Percentiles rank a stretch among this genome's conserved stretches.
Conservation (phyloP, 371 early-diverging fungal genomes). For the Lichtheimia ramosa region DNA sequence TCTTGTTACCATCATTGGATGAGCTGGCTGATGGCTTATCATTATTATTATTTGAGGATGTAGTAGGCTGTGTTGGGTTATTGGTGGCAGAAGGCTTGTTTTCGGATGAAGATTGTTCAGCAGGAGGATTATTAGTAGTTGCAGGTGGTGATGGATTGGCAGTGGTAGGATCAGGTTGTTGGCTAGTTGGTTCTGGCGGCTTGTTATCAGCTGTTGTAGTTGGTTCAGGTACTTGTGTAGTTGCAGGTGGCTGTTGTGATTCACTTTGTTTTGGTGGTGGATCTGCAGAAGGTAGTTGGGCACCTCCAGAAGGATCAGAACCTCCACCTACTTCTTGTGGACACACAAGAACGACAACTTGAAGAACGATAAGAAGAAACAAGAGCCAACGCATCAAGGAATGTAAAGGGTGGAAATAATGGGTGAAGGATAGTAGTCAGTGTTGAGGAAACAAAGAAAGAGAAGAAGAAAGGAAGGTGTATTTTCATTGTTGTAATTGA, state of each 20-base stretch:
- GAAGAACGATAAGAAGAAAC: slow-evolving; percentile 1
- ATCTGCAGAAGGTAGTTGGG: not conserved
- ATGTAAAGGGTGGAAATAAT: slow-evolving; percentile 2
- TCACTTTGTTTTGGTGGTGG: not conserved
- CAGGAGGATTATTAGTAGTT: not conserved
- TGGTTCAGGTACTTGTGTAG: slow-evolving; percentile 3
- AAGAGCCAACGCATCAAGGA: slow-evolving; percentile 1
- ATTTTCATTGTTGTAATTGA: slow-evolving; percentile 4
- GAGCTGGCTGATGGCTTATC: not conserved
- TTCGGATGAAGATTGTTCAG: slow-evolving; percentile 1
- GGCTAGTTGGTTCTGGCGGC: not conserved
- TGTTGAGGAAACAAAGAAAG: slow-evolving; percentile 6
- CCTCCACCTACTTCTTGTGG: slow-evolving; percentile 3
- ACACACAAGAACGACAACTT: not conserved
- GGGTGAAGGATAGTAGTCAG: slow-evolving; percentile 1
- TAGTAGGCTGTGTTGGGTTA: not conserved
- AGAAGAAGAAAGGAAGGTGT: slow-evolving; percentile 5
- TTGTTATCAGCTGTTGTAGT: slow-evolving; percentile 2
- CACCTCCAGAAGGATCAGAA: not conserved
- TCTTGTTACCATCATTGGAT: not conserved
- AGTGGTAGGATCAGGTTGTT: slow-evolving; percentile 7
- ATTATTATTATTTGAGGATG: not conserved
- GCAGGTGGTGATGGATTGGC: slow-evolving; percentile 1
- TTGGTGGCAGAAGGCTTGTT: not conserved
- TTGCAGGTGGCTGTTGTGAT: not conserved